Base-by-base conservation (phyloP, 345 rosid genomes). In the Eucalyptus cloeziana region DNA sequence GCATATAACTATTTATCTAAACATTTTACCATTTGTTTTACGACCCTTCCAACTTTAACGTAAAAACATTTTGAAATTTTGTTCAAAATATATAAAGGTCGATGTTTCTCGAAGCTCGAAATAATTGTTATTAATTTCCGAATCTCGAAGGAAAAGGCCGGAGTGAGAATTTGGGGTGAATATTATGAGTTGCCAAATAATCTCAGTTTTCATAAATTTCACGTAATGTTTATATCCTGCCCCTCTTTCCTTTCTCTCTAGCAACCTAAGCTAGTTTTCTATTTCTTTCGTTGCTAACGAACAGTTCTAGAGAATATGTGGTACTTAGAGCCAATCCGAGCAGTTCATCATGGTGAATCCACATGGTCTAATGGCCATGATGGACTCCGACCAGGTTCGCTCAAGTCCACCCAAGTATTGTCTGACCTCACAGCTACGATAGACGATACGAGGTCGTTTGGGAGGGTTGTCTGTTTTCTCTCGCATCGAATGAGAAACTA, bases 261-360 rank as follows among this genome's bases (percentile, higher is more conserved):
- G 19, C 40, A n/a, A n/a, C 40, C 21, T n/a, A n/a, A n/a, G 33
- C 0, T n/a, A 4, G 21, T n/a, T n/a, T n/a, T 64, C 76, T 64
- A n/a, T 7, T 12, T 17, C 24, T 33, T 10, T 33, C 1, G 4
- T 3, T 0, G 25, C 44, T 30, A 17, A 17, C 4, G 4, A 16
- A 1, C 2, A 2, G 13, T 40, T 33, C 7, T 16, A 5, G 2
- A 69, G 13, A 69, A 69, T 33, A 37, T 33, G 0, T 33, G 6
- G 13, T 33, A 3, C 15, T 76, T 44, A 10, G 19, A n/a, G 43
- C 5, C 24, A 19, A 37, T 76, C 4, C 2, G 2, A 76, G 8
- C 83, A 1, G 27, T 37, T 21, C 1, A 37, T 37, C 83, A 19
- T 37, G 30, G 8, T 2, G 8, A 3, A 37, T 37, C 25, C 45